Conservation (phyloP, 257 asterid species). For the Solanum sejunctum region DNA sequence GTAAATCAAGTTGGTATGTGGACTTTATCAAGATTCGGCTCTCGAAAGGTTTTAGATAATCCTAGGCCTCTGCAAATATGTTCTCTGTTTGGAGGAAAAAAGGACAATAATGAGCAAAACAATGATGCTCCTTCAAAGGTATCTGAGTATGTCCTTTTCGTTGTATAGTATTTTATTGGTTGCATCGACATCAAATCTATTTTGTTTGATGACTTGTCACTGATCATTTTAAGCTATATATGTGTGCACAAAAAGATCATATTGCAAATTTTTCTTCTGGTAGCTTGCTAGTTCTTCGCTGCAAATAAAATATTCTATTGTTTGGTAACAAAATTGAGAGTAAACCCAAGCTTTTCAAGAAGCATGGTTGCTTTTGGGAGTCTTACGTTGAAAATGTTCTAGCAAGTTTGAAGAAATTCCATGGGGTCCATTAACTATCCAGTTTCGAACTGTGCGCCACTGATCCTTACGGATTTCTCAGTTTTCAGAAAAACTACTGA, state of each 20-base stretch:
- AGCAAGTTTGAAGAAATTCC: background rate
- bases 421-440: background rate
- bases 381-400: background rate
- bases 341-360: background rate
- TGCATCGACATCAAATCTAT: background rate
- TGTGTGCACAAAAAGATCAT: background rate
- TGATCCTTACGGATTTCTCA: background rate
- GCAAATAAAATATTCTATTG: background rate
- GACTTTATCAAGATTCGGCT: constrained; percentile 5
- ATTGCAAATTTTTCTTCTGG: background rate
- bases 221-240: background rate
- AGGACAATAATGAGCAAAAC: constrained; percentile 41
- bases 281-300: background rate
- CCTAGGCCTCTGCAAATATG: constrained; percentile 37
- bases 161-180: background rate
- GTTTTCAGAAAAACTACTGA: background rate
- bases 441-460: background rate
- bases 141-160: background rate
- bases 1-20: constrained; percentile 1
- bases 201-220: background rate
- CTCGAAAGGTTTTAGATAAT: constrained; percentile 1
- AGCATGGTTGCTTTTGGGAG: background rate
- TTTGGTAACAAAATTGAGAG: background rate
- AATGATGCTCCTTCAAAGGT: constrained; percentile 67
- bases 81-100: constrained; percentile 77